Evolutionary conservation across 306 rosid species (phyloP).

Genomic region (Pyrus betulifolia): DNA sequence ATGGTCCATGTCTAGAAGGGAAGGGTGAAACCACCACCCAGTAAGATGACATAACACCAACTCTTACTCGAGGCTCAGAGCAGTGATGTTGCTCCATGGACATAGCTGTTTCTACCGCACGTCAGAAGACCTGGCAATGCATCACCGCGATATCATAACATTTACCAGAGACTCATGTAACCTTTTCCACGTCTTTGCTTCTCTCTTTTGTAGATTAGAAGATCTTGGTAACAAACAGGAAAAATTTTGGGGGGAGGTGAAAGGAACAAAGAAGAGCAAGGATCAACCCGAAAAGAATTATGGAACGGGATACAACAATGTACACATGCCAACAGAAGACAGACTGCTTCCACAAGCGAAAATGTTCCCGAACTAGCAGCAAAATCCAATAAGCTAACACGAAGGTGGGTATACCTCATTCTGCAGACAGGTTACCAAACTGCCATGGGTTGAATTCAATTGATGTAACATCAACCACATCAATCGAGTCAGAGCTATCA

Average conservation of each 20-base stretch:
- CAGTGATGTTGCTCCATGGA: background rate
- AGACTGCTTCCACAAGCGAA: background rate
- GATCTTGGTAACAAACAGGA: background rate
- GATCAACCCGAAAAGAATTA: background rate
- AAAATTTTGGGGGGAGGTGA: background rate
- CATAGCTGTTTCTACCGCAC: background rate
- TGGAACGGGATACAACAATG: background rate
- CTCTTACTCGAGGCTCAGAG: background rate
- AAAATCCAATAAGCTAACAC: background rate
- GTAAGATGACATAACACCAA: background rate
- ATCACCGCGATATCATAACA: background rate
- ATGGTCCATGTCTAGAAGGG: background rate
- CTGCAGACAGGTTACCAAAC: slow-evolving; percentile 46
- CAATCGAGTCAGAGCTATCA: slow-evolving; percentile 37
- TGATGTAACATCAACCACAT: slow-evolving; percentile 36
- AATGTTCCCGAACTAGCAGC: background rate
- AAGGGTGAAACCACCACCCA: background rate
- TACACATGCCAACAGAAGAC: background rate
- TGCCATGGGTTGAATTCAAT: slow-evolving; percentile 86
- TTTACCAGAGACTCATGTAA: background rate
- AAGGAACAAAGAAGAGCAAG: background rate
- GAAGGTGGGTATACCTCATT: slow-evolving; percentile 18
- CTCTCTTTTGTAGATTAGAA: background rate
- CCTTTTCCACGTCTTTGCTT: background rate
- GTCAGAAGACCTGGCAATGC: background rate